Percentiles rank a stretch among this genome's conserved stretches.
Evolutionary conservation across 2,329 filamentous ascomycete species (phyloP).

Genomic region (Venturia nashicola): DNA sequence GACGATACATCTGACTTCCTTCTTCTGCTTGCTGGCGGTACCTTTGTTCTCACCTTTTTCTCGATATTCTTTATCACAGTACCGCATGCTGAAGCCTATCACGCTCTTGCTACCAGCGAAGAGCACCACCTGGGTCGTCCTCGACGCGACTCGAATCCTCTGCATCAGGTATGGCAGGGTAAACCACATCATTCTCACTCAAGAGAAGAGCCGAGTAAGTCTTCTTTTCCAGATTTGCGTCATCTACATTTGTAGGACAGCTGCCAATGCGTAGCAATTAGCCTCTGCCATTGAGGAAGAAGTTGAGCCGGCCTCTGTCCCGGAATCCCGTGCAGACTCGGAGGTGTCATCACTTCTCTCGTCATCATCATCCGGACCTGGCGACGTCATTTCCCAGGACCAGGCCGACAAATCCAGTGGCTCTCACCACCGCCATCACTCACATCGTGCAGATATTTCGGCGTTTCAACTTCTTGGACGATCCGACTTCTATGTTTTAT

Average conservation of each 20-base stretch:
- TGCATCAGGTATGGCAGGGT: slow-evolving; percentile 35
- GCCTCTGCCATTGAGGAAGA: neutral
- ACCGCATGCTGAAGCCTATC: slow-evolving; percentile 48
- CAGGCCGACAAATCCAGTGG: slow-evolving; percentile 46
- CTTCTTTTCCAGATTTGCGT: neutral
- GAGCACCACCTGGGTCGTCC: slow-evolving; percentile 33
- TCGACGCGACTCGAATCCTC: slow-evolving; percentile 29
- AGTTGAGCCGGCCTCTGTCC: neutral
- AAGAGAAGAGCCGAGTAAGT: slow-evolving; percentile 54
- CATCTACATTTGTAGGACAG: slow-evolving; percentile 3
- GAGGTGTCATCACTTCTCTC: slow-evolving; percentile 51
- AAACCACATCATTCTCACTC: slow-evolving; percentile 26
- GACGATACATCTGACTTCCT: slow-evolving; percentile 75
- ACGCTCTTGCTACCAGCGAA: slow-evolving; percentile 38
- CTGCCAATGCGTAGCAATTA: slow-evolving; percentile 10
- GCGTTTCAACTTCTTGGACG: slow-evolving; percentile 61
- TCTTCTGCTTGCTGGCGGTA: slow-evolving; percentile 67
- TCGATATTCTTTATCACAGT: slow-evolving; percentile 80
- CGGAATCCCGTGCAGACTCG: neutral
- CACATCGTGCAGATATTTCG: slow-evolving; percentile 79
- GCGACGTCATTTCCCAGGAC: slow-evolving; percentile 35
- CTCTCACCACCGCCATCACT: slow-evolving; percentile 50
- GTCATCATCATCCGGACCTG: slow-evolving; percentile 41
- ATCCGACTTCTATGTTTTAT: slow-evolving; percentile 83
- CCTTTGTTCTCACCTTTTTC: slow-evolving; percentile 59